A percentile compares a stretch with the other conserved stretches of the same genome.
Conservation (phyloP, 2,329 filamentous ascomycete species). For the Penicillium expansum region DNA sequence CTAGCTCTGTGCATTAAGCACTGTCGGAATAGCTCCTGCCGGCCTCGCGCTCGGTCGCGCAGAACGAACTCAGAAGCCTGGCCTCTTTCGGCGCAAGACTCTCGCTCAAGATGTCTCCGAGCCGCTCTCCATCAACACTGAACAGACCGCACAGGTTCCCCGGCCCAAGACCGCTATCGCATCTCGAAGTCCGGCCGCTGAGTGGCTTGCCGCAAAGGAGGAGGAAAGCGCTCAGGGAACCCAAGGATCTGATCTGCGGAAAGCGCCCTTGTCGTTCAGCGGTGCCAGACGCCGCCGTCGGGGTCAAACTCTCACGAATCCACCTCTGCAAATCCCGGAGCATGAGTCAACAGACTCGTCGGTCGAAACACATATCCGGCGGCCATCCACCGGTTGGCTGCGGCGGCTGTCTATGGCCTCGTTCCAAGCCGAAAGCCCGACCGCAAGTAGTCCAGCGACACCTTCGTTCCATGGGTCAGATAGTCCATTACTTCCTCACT, state of each 20-base stretch:
- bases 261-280: slow-evolving; percentile 29
- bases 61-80: slow-evolving; percentile 39
- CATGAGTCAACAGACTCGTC: slow-evolving; percentile 20
- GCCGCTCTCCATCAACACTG: slow-evolving; percentile 11
- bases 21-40: slow-evolving; percentile 59
- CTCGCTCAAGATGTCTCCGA: slow-evolving; percentile 22
- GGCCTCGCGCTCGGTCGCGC: slow-evolving; percentile 58
- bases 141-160: slow-evolving; percentile 14
- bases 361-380: slow-evolving; percentile 26
- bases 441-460: slow-evolving; percentile 50
- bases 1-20: slow-evolving; percentile 63
- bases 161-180: slow-evolving; percentile 22
- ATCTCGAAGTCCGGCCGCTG: slow-evolving; percentile 15
- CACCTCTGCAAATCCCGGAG: slow-evolving; percentile 29
- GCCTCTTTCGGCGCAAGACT: slow-evolving; percentile 28
- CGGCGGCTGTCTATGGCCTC: slow-evolving; percentile 55
- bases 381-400: slow-evolving; percentile 54
- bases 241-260: slow-evolving; percentile 20
- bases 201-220: slow-evolving; percentile 15
- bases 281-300: slow-evolving; percentile 34
- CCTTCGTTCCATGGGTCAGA: slow-evolving; percentile 55
- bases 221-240: slow-evolving; percentile 13
- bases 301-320: slow-evolving; percentile 38
- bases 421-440: slow-evolving; percentile 47
- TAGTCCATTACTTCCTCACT: slow-evolving; percentile 47